Evolutionary conservation across 495 filamentous ascomycete species (phyloP), one percentile per base, ranked within the genome.

Genomic region (Xylaria flabelliformis): DNA sequence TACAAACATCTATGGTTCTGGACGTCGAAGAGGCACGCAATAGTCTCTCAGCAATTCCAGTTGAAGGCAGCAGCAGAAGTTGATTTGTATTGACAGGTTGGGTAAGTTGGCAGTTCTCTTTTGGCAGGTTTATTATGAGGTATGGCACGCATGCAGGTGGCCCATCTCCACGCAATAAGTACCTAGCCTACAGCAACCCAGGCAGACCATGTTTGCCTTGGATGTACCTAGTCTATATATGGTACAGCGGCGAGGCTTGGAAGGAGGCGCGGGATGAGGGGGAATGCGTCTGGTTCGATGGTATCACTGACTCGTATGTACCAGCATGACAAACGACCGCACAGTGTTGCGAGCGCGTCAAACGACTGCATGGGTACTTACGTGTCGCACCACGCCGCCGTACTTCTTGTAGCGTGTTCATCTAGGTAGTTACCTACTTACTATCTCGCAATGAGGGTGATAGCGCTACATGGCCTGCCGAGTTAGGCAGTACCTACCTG

Each of bases 241-340:
- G 53, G 53, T 56, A 56, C 53, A 1, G 26, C 53, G 10, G 9
- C 53, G 26, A 56, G 53, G 53, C 53, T 56, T 56, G 19, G 53
- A 61, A 61, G 58, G 58, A 29, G 21, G 58, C 58, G 53, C 17
- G 24, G 24, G 53, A 56, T 29, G 53, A 56, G 53, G 53, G 53
- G 53, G 53, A 32, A 56, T 32, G 24, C 51, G 1, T 17, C 15
- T 26, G 50, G 24, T 17, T 56, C 51, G 5, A 56, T 56, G 29
- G 51, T 56, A 56, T 24, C 12, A 21, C 51, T 17, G 3, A 56
- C 7, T 56, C 13, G 21, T 56, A 26, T 56, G 24, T 56, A 56
- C 51, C 17, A 10, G n/a, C 19, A 61, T 29, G 24, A 39, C 29
- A 59, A 39, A 41, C 34, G 0, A 4, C 12, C 58, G 39, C 56